Percentiles rank a stretch among this genome's conserved stretches.
These are phyloP conservation scores for Daldinia concentrica DNA, from an alignment of 495 filamentous ascomycete species.

Conservation along the genomic window DNA sequence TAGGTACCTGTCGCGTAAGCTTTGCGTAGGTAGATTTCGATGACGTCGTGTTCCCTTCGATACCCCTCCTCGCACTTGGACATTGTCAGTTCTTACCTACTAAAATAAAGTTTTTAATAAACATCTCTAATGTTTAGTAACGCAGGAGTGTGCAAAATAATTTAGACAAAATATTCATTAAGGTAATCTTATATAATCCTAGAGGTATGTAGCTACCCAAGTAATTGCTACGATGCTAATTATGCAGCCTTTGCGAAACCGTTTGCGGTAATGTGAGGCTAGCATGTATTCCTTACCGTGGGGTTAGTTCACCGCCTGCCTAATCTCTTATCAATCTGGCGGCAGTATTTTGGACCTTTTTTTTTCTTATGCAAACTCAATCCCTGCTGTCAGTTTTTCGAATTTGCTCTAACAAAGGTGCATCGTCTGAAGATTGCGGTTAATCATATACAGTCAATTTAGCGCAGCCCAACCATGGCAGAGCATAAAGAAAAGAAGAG, in stretches of 20 bases:
- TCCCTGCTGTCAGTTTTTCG: conserved; percentile 28
- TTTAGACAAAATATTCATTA: no score
- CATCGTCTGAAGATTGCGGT: background rate
- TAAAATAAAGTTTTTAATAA: no score
- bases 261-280: conserved; percentile 4
- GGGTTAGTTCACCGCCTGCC: conserved; percentile 45
- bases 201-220: no score
- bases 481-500: conserved; percentile 74
- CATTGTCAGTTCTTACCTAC: background rate
- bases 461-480: conserved; percentile 55
- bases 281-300: conserved; percentile 8
- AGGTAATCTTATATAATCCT: no score
- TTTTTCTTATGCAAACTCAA: conserved; percentile 15
- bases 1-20: background rate
- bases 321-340: conserved; percentile 16
- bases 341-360: conserved; percentile 35
- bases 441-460: background rate
- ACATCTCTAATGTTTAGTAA: no score
- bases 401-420: conserved; percentile 5
- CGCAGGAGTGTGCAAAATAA: no score
- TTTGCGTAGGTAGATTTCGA: conserved; percentile 2
- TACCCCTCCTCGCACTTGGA: background rate
- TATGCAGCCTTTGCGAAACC: background rate
- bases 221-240: background rate
- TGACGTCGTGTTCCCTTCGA: background rate